Base-by-base conservation (phyloP, 164 flowering plant genomes). In the Cinnamomum micranthum region DNA sequence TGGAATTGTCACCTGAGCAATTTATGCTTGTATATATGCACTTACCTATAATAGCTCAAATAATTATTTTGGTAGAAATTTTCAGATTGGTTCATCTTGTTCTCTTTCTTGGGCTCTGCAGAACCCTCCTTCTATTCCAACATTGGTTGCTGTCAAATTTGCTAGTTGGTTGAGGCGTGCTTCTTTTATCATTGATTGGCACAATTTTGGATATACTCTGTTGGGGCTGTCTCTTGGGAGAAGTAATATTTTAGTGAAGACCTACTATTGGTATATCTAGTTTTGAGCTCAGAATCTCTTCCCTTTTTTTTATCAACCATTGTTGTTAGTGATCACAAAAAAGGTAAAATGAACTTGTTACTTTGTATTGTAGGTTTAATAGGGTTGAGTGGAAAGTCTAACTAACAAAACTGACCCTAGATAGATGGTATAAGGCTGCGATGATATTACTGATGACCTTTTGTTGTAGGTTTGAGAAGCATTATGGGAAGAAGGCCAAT, bases 41-140 rank as follows among this genome's bases (percentile, higher is more conserved):
- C 47, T 41, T 1, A 41, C 47, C 47, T 41, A 41, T 41, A 41
- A 9, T 6, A 41, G 11, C 47, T 7, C n/a, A 55, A 55, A 2
- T 55, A 20, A 15, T 55, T n/a, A 64, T 5, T 64, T 14, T 15
- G 28, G 67, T 25, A 2, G 27, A 23, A 64, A 14, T 25, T 67
- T 19, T 67, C 47, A 67, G 13, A 25, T 67, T 67, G n/a, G 41
- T 67, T 67, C 60, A 2, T 67, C 62, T 52, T 70, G 68, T 76
- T 28, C 33, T 71, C 13, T 60, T 15, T 55, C 75, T 72, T 69
- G 65, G 58, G 33, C 62, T 78, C 12, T 84, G 65, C 73, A 95
- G 99, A 95, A 95, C 81, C 99, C 98, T 55, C 99, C 99, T 74
- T 95, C 98, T 70, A 89, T 95, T 85, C 99, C 99, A 63, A 89